Base-by-base conservation (phyloP, 192 early-diverging fungal genomes). In the Dimargaris verticillata region DNA sequence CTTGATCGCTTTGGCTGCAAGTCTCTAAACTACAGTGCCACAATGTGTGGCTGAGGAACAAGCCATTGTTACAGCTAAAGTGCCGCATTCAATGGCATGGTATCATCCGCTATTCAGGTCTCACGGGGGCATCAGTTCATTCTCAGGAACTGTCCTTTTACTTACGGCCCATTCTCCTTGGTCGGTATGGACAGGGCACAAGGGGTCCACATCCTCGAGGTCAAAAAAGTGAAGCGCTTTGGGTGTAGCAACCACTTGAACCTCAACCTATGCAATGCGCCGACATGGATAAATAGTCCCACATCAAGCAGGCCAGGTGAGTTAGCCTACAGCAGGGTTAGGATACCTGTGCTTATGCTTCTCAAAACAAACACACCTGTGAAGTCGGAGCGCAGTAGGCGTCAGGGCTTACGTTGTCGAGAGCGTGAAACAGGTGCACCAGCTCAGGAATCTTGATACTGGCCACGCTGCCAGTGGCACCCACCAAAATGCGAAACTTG, bases 381-480 rank as follows among this genome's bases (percentile, higher is more conserved):
- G 2, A 13, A 25, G 18, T 25, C 22, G 20, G 17, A 0, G 22
- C 1, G 4, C 18, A 18, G 25, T 18, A 12, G 17, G 24, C 25
- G 51, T 3, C 12, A 26, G 51, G 51, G 12, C 51, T 52, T 52
- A 52, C 51, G 24, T 59, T 24, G 50, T 43, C 43, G 64, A 78
- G 74, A 52, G 79, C 70, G 17, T 66, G 55, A 22, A 88, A 65
- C 0, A 63, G 57, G 25, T 61, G 33, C 14, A 89, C 83, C 15
- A 96, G 80, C 28, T 75, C 59, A 14, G 91, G 88, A 28, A 96
- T 71, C 68, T 96, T 96, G 57, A 96, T 79, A 63, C 83, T 84
- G 14, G 93, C 91, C 15, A 96, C 91, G 63, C 88, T 91, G 38
- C 93, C 93, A 0, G 93, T 93, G 0, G 83, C 80, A 7, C 80